Conservation (phyloP, 2,329 filamentous ascomycete genomes). For the Zymoseptoria tritici region DNA sequence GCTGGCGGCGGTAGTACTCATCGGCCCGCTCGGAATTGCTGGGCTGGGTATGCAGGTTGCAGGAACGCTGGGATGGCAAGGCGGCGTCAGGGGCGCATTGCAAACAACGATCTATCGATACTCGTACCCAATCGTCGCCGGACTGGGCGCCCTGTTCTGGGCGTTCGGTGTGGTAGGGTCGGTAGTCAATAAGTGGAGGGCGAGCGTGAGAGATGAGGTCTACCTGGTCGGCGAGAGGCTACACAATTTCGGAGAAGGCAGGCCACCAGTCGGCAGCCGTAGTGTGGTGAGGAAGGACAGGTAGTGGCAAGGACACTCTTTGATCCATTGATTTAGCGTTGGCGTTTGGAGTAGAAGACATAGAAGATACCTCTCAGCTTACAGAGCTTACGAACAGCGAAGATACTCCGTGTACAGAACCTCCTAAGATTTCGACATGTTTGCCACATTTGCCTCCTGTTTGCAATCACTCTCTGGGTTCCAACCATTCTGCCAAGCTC, state of each 20-base stretch:
- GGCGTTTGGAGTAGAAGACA: not conserved
- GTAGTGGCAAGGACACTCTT: constrained; percentile 1
- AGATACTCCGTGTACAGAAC: not conserved
- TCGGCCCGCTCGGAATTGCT: constrained; percentile 56
- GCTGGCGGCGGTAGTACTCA: constrained; percentile 55
- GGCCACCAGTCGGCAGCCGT: constrained; percentile 26
- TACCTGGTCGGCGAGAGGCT: constrained; percentile 91
- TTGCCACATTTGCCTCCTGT: not conserved
- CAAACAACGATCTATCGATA: constrained; percentile 49
- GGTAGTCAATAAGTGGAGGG: constrained; percentile 67
- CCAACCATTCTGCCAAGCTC: too few relatives aligned
- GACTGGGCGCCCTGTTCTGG: constrained; percentile 6
- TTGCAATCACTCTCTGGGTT: not conserved
- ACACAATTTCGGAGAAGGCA: constrained; percentile 78
- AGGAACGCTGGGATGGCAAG: not conserved
- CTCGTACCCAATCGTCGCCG: constrained; percentile 58
- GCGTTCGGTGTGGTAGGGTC: constrained; percentile 34
- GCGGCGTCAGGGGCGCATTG: not conserved
- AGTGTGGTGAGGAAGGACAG: constrained; percentile 26
- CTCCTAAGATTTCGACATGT: not conserved
- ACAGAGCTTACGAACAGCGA: not conserved
- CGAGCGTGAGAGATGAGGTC: constrained; percentile 82
- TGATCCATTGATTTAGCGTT: constrained; percentile 2
- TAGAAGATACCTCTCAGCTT: not conserved
- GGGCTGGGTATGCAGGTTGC: constrained; percentile 40